Evolutionary conservation across 1,284 basidiomycete genomes (phyloP), one percentile per base, ranked within the genome.

Genomic region (Fomes fomentarius): DNA sequence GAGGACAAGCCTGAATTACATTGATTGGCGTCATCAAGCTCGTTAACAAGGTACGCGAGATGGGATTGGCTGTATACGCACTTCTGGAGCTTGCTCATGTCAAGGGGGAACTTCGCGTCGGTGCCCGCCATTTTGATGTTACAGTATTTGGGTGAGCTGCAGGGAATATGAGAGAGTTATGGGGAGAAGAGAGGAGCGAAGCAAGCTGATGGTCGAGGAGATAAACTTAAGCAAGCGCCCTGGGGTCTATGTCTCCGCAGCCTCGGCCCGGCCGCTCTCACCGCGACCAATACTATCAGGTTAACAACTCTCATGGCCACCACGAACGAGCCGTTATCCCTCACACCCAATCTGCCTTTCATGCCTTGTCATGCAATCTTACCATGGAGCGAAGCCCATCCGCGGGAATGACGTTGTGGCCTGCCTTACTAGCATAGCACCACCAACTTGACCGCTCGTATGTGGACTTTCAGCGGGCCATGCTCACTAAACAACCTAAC

Each of bases 61-160:
- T 12, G 11, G n/a, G n/a, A 11, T 47, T 19, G 24, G 28, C 30
- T 6, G 9, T 40, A 17, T 17, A 51, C 66, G 46, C 60, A 90
- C 88, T 84, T 86, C 72, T 89, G 87, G 75, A 85, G 89, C 64
- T 82, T 74, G 54, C 73, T 79, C 70, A 93, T 84, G 72, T 92
- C 89, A 66, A 93, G 84, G 54, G 90, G 89, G 74, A 91, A 91
- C 49, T 67, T 64, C 55, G 70, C 75, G 56, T 71, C 62, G 58
- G 75, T 66, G 54, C 67, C 69, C 25, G 74, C 39, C 76, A 81
- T 80, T 59, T 62, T 73, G 50, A n/a, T n/a, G n/a, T n/a, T n/a
- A n/a, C n/a, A 26, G 26, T 19, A 17, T n/a, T 33, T 46, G 43
- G 25, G 17, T 33, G 28, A 33, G 25, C 17, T 44, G 38, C 19